phyloP scores from a whole-genome alignment of 2,329 filamentous ascomycete genomes.

The Colletotrichum euphorbiae region DNA sequence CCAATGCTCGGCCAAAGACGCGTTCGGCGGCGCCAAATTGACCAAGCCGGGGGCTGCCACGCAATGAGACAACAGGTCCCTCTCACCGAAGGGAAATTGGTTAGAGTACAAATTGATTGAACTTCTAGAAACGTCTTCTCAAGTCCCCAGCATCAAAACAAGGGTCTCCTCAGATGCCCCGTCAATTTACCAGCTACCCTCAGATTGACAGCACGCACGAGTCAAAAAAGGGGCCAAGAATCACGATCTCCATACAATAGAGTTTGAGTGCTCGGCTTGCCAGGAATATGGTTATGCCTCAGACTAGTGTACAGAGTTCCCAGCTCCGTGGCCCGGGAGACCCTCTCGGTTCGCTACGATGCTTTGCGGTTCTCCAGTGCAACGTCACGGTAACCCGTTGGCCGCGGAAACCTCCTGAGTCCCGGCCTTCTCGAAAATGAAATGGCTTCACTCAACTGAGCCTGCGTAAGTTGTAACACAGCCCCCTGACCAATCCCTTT shows the following conservation, averaged over 20 bases:
- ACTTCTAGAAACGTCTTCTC: neutral
- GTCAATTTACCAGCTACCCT: too few relatives aligned
- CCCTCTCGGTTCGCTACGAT: neutral
- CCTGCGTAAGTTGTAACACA: slow-evolving; percentile 5
- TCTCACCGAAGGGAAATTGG: neutral
- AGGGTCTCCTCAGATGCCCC: slow-evolving; percentile 13
- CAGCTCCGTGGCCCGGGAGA: slow-evolving; percentile 8
- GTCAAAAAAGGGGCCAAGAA: slow-evolving; percentile 24
- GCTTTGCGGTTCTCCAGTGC: neutral
- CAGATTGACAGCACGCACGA: slow-evolving; percentile 6
- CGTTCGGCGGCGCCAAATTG: neutral
- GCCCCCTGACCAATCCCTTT: slow-evolving; percentile 5
- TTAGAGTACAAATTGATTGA: slow-evolving; percentile 14
- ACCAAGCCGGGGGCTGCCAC: neutral
- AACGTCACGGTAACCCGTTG: neutral
- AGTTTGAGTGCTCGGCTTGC: slow-evolving; percentile 7
- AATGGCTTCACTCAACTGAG: slow-evolving; percentile 4
- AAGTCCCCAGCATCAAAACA: neutral
- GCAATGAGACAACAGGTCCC: neutral
- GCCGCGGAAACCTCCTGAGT: neutral
- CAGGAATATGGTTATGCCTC: slow-evolving; percentile 14
- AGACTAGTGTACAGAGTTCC: slow-evolving; percentile 4
- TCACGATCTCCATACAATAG: slow-evolving; percentile 13
- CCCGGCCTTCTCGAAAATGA: neutral
- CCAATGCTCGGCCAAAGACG: neutral